Conservation (phyloP, 1,284 basidiomycete species). For the Rhodotorula sp. region DNA sequence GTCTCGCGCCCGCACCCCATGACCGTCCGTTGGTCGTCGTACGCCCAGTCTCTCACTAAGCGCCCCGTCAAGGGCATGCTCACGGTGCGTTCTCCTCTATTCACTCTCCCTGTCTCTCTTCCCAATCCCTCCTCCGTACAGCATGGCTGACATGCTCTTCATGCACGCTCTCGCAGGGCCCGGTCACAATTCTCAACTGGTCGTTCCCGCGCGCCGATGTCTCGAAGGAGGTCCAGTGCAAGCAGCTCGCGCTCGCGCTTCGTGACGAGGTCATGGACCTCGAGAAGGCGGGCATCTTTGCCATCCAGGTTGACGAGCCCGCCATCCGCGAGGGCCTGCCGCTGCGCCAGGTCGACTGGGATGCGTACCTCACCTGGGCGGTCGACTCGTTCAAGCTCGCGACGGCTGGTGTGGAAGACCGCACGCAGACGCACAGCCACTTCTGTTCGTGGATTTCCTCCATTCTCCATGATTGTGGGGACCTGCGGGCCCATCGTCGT, state of each 20-base stretch:
- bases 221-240: conserved; percentile 93
- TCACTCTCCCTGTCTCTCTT: background rate
- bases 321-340: conserved; percentile 99
- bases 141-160: background rate
- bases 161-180: conserved; percentile 24
- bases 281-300: conserved; percentile 94
- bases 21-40: conserved; percentile 96
- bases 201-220: conserved; percentile 99
- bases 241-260: conserved; percentile 96
- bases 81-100: conserved; percentile 64
- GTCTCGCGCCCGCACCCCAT: conserved; percentile 91
- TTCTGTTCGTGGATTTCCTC: conserved; percentile 60
- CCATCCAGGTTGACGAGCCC: conserved; percentile 99
- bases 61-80: conserved; percentile 99
- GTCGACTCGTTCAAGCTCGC: conserved; percentile 96
- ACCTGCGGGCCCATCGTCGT: background rate
- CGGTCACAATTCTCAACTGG: conserved; percentile 88
- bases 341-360: conserved; percentile 91
- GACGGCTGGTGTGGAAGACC: conserved; percentile 88
- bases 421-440: conserved; percentile 90
- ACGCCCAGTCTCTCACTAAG: conserved; percentile 91
- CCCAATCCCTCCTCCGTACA: no score
- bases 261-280: conserved; percentile 98
- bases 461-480: background rate
- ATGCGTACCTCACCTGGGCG: conserved; percentile 91